A percentile compares a stretch with the other conserved stretches of the same genome.
These are phyloP conservation scores for Carex kokanica DNA, from an alignment of 176 grass and related monocot species.

Conservation along the genomic window DNA sequence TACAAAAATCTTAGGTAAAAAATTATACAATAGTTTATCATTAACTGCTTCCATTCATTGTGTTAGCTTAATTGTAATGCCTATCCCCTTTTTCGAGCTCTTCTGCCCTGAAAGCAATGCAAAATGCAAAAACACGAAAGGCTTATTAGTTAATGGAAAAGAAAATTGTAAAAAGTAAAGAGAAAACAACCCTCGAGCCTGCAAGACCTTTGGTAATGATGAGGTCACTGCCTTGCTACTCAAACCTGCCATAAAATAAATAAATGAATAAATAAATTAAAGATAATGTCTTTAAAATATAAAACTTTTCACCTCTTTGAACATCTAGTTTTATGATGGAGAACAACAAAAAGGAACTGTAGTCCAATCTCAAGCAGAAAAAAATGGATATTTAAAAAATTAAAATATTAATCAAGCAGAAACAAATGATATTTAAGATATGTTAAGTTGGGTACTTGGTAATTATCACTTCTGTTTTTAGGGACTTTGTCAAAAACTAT, in stretches of 20 bases:
- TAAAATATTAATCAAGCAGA: neutral
- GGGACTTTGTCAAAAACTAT: neutral
- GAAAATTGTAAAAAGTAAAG: slow-evolving; percentile 16
- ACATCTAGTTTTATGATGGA: neutral
- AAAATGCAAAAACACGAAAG: slow-evolving; percentile 4
- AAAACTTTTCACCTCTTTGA: neutral
- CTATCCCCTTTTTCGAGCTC: slow-evolving; percentile 11
- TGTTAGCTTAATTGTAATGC: neutral
- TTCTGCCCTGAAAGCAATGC: slow-evolving; percentile 11
- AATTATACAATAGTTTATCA: neutral
- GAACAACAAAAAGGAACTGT: neutral
- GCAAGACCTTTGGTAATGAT: slow-evolving; percentile 15
- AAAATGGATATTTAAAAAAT: neutral
- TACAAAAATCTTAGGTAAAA: neutral
- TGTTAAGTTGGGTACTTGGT: neutral
- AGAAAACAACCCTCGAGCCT: neutral
- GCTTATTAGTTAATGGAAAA: neutral
- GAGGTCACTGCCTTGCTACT: slow-evolving; percentile 2
- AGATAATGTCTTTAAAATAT: neutral
- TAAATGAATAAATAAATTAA: slow-evolving; percentile 9
- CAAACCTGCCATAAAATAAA: slow-evolving; percentile 14
- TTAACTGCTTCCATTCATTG: neutral
- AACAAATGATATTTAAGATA: neutral
- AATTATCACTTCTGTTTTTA: neutral
- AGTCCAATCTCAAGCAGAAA: neutral